A percentile compares a stretch with the other conserved stretches of the same genome.
Evolutionary conservation across 192 early-diverging fungal species (phyloP).

Genomic region (Thamnidium elegans): DNA sequence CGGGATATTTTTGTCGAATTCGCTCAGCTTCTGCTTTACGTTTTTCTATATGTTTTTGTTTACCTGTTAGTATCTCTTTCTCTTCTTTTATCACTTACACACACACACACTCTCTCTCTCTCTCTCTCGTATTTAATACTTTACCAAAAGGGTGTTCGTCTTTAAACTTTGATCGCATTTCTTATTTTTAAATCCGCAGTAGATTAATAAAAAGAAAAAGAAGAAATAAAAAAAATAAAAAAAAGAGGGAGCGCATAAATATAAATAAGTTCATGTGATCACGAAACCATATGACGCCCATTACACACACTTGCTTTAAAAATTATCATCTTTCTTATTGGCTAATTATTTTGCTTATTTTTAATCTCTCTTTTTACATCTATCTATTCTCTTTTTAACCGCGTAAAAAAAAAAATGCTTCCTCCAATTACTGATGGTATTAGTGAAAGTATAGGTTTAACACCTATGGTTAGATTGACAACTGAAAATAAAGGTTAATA

Average conservation of each 20-base stretch:
- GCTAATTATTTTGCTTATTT: neutral
- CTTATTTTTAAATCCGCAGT: constrained; percentile 4
- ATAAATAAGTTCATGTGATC: neutral
- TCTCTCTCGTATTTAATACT: neutral
- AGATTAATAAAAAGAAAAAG: constrained; percentile 1
- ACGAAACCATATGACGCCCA: neutral
- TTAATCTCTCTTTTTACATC: neutral
- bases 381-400: neutral
- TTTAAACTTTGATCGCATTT: constrained; percentile 91
- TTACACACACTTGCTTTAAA: neutral
- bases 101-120: neutral
- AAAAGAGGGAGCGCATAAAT: constrained; percentile 11
- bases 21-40: constrained; percentile 95
- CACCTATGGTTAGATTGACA: constrained; percentile 27
- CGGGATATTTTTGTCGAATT: constrained; percentile 96
- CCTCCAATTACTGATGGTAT: constrained; percentile 26
- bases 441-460: constrained; percentile 29
- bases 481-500: constrained; percentile 24
- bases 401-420: neutral
- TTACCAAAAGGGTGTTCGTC: constrained; percentile 94
- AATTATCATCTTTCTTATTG: neutral
- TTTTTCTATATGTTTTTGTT: constrained; percentile 62
- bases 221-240: constrained; percentile 2
- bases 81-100: neutral
- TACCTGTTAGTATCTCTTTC: neutral